Evolutionary conservation across 257 asterid species (phyloP).

Genomic region (Mitragyna speciosa): DNA sequence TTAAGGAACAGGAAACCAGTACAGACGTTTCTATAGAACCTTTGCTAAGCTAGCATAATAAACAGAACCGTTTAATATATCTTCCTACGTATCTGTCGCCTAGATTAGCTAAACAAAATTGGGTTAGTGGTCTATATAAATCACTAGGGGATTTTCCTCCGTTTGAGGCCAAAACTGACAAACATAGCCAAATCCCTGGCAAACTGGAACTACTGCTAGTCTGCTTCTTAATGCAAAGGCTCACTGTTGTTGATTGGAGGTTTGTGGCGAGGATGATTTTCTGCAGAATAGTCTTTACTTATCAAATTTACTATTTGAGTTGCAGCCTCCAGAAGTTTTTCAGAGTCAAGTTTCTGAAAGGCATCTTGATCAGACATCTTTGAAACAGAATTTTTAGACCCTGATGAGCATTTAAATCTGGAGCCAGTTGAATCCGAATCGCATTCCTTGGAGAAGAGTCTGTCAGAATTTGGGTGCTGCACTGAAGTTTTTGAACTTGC

Average conservation of each 20-base stretch:
- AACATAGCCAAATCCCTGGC: neutral
- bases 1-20: neutral
- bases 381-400: neutral
- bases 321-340: constrained; percentile 10
- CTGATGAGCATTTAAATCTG: neutral
- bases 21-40: neutral
- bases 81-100: neutral
- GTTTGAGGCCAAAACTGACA: constrained; percentile 1
- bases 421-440: neutral
- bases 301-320: constrained; percentile 14
- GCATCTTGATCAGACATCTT: constrained; percentile 4
- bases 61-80: neutral
- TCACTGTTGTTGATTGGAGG: constrained; percentile 24
- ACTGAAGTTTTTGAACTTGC: neutral
- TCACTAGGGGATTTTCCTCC: neutral
- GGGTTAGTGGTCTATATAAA: neutral
- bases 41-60: neutral
- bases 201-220: neutral
- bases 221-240: constrained; percentile 12
- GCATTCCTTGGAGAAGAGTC: neutral
- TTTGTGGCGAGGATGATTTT: constrained; percentile 3
- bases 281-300: constrained; percentile 22
- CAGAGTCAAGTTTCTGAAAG: constrained; percentile 16
- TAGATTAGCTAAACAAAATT: constrained; percentile 17
- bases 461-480: neutral